A percentile compares a stretch with the other conserved stretches of the same genome.
Conservation (phyloP, 805 yeast species). For the Metschnikowia noctiluminum region DNA sequence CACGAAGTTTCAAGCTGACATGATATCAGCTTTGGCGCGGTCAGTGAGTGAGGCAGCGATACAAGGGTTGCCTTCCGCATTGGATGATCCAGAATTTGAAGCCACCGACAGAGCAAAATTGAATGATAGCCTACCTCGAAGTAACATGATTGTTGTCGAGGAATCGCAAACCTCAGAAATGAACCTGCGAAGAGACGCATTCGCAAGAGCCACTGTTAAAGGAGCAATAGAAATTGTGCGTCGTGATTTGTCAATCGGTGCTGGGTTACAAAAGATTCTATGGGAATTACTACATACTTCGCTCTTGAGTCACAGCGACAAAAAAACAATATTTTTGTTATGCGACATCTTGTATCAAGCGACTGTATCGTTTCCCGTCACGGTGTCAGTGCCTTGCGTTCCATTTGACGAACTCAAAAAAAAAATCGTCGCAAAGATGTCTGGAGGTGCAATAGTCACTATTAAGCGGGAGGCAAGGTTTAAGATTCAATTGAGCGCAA, state of each 20-base stretch:
- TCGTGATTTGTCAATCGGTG: slow-evolving; percentile 53
- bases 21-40: slow-evolving; percentile 46
- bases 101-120: too few relatives aligned
- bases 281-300: slow-evolving; percentile 73
- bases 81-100: slow-evolving; percentile 65
- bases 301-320: slow-evolving; percentile 53
- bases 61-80: slow-evolving; percentile 52
- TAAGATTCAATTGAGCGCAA: slow-evolving; percentile 42
- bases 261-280: slow-evolving; percentile 54
- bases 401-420: slow-evolving; percentile 42
- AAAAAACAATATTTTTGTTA: slow-evolving; percentile 60
- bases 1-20: slow-evolving; percentile 45
- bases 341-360: slow-evolving; percentile 65
- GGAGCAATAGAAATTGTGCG: slow-evolving; percentile 68
- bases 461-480: slow-evolving; percentile 60
- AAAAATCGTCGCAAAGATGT: slow-evolving; percentile 56
- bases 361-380: slow-evolving; percentile 57
- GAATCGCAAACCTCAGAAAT: slow-evolving; percentile 44
- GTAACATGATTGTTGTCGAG: slow-evolving; percentile 54
- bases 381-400: slow-evolving; percentile 62
- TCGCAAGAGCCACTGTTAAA: slow-evolving; percentile 59
- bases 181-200: slow-evolving; percentile 56
- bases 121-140: too few relatives aligned
- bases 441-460: slow-evolving; percentile 52
- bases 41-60: slow-evolving; percentile 67